Base-by-base conservation (phyloP, 192 early-diverging fungal genomes). In the Dimargaris cristalligena region DNA sequence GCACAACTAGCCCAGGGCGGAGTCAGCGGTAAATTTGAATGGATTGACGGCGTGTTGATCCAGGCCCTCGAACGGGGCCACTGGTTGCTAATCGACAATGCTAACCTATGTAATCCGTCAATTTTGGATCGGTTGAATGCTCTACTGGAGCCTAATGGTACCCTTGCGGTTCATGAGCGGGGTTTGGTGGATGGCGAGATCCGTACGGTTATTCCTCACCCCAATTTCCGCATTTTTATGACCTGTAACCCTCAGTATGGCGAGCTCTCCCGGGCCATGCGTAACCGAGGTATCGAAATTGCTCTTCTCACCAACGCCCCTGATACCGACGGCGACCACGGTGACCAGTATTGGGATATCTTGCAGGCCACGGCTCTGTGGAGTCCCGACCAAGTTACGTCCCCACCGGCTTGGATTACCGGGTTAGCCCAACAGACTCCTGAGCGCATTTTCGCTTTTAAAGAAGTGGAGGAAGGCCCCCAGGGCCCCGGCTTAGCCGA, bases 201-300 rank as follows among this genome's bases (percentile, higher is more conserved):
- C 44, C 65, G 71, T 22, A 34, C 33, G 22, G 34, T 57, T 13
- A 35, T 31, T 3, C 91, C 91, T 11, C 93, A 94, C 60, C 77
- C 77, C 22, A 82, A 90, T 62, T 99, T 99, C 74, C 76, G 95
- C 30, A 85, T 99, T 52, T 90, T 99, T 65, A 89, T 99, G 89
- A 88, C 90, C 0, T 83, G 94, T 33, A 89, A 99, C 66, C 92
- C 94, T 16, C 74, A 77, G 44, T 77, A 86, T 62, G 95, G 95
- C 34, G 93, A 99, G 70, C 73, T 99, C 30, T 93, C 90, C 10
- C 78, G 94, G 10, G 93, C 95, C 3, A 99, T 99, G 95, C 72
- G 95, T 50, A 99, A 99, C 65, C 86, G 95, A 59, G 91, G 91
- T 50, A 82, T 97, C n/a, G 95, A 99, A 70, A 80, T 99, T 26